Evolutionary conservation across 306 rosid genomes (phyloP), one percentile per base, ranked within the genome.

Genomic region (Acacia acuminata): DNA sequence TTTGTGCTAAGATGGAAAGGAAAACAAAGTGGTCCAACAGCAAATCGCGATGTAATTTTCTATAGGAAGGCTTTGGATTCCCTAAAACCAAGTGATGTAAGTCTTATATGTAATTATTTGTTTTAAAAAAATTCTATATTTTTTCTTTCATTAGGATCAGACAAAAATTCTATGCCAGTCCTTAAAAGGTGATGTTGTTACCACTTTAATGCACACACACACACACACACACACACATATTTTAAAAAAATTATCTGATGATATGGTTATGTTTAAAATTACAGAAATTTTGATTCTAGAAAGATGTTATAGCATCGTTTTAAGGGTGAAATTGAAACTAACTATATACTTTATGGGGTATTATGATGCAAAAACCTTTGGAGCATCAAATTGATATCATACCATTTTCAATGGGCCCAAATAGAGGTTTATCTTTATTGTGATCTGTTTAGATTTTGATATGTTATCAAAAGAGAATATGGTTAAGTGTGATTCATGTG

Each of bases 1-100:
- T 71, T 71, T 22, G 75, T 71, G 55, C 75, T 71, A n/a, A 71
- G 55, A 71, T 71, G 75, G 75, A 71, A 71, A 71, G 75, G 75
- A 24, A 71, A 71, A n/a, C 75, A 42, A 71, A 71, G 55, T 71
- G 55, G 55, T 8, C 75, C 75, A 71, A 71, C 75, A 42, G 75
- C 55, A 42, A 71, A 71, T 71, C 75, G 75, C 5, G 75, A 71
- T 71, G 53, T 71, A 11, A 15, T 71, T 22, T 71, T 71, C 34
- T 71, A 71, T 24, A 53, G 75, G 55, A 71, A 71, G 55, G 75
- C 75, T 42, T 71, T 71, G 36, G 75, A 71, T 71, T 71, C 55
- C 75, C 51, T 71, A 43, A 42, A 71, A 43, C 75, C 75, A 71
- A 43, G 20, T 71, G 75, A 71, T 43, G 75, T 71, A 71, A 43